Conservation (phyloP, 129 eudicot genomes). For the Flaveria robusta region DNA sequence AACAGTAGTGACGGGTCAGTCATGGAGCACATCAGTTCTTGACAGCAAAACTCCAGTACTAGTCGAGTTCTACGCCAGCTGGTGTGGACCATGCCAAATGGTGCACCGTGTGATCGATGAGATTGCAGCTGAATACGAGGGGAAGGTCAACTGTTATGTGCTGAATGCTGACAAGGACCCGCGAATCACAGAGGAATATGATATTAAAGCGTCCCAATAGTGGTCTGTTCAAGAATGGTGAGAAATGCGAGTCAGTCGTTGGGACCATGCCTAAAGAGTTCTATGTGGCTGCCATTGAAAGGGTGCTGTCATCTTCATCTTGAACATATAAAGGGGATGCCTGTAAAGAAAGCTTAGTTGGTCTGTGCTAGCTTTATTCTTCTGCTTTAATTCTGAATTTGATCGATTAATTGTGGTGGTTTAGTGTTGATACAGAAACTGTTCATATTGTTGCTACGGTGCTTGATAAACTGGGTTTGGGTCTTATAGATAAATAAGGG, state of each 20-base stretch:
- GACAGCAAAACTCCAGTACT: conserved; percentile 75
- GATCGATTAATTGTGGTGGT: background rate
- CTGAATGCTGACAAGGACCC: conserved; percentile 71
- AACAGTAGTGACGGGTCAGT: conserved; percentile 55
- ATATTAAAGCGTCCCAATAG: conserved; percentile 93
- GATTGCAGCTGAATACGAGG: conserved; percentile 76
- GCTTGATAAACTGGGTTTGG: background rate
- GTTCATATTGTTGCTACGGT: background rate
- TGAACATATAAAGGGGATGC: background rate
- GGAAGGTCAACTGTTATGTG: conserved; percentile 64
- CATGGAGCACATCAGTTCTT: conserved; percentile 73
- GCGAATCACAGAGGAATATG: conserved; percentile 64
- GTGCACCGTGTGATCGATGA: conserved; percentile 94
- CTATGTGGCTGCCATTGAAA: conserved; percentile 85
- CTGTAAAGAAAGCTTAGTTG: conserved; percentile 28
- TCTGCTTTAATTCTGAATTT: conserved; percentile 15
- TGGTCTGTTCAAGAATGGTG: conserved; percentile 84
- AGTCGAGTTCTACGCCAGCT: conserved; percentile 90
- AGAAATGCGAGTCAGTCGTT: conserved; percentile 59
- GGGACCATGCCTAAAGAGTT: conserved; percentile 99
- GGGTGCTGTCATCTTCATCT: conserved; percentile 53
- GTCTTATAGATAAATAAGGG: background rate
- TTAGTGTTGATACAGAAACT: background rate
- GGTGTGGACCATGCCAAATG: conserved; percentile 99
- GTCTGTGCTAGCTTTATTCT: conserved; percentile 1